Evolutionary conservation across 2,329 filamentous ascomycete species (phyloP).

Genomic region (Colletotrichum destructivum): DNA sequence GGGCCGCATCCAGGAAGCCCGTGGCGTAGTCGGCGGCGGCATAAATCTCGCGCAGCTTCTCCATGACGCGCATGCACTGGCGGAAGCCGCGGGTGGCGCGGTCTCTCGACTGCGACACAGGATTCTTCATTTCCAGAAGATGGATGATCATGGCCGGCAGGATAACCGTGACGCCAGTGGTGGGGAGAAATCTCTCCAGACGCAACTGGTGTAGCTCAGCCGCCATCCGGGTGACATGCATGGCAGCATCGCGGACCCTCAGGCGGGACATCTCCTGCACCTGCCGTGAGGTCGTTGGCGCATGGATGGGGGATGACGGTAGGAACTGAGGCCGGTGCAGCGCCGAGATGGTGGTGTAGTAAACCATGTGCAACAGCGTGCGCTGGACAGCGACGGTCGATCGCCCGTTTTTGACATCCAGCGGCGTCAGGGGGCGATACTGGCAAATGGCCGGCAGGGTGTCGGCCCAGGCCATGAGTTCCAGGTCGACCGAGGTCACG

Average conservation of each 20-base stretch:
- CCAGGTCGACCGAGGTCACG: conserved; percentile 83
- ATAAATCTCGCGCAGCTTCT: conserved; percentile 89
- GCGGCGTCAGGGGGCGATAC: conserved; percentile 70
- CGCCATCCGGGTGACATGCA: conserved; percentile 88
- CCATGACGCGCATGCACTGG: conserved; percentile 93
- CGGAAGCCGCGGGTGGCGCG: conserved; percentile 86
- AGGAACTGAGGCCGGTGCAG: conserved; percentile 93
- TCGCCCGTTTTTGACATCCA: conserved; percentile 73
- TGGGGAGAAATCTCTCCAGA: conserved; percentile 86
- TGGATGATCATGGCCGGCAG: conserved; percentile 95
- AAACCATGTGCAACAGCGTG: conserved; percentile 93
- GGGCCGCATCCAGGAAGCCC: conserved; percentile 91
- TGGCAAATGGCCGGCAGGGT: conserved; percentile 80
- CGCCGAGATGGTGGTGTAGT: conserved; percentile 91
- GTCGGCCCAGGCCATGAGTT: conserved; percentile 83
- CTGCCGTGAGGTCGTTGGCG: conserved; percentile 71
- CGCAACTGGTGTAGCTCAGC: conserved; percentile 80
- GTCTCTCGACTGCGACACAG: conserved; percentile 78
- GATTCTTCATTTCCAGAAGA: conserved; percentile 91
- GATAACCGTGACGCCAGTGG: conserved; percentile 91
- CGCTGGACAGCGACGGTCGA: conserved; percentile 79
- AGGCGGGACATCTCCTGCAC: conserved; percentile 86
- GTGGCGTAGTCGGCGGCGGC: conserved; percentile 97
- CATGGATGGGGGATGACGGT: conserved; percentile 75
- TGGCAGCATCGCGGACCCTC: conserved; percentile 86